Base-by-base conservation (phyloP, 345 rosid species). In the Gossypium thurberi region DNA sequence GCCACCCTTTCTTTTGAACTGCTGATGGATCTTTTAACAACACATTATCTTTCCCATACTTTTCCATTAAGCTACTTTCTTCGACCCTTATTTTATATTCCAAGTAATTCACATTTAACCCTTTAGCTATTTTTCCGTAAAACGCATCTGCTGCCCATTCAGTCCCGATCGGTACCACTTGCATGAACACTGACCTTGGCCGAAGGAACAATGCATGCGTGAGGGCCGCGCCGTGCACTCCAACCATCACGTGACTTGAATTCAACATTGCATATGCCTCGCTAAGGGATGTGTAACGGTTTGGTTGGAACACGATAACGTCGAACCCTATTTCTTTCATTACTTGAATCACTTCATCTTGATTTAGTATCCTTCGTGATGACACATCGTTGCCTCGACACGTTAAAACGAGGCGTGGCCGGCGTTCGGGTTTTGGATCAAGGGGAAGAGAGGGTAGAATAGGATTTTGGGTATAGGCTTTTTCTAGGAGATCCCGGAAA, bases 181-280 rank as follows among this genome's bases (percentile, higher is more conserved):
- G 93, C 75, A 83, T 70, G 2, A 90, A 76, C 6, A 83, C 82
- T 4, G 91, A 60, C 0, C 90, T 84, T 0, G 84, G 83, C 25
- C 88, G 74, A 48, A 88, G 88, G 73, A 88, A 88, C 74, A 87
- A 65, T 2, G 77, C 72, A 9, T 88, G 91, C 0, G 92, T 87
- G 4, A 87, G 83, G 1, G 86, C 93, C 2, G 90, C 90, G 7
- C 93, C 90, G 10, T 88, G 93, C 42, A 90, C 87, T 43, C 91
- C 90, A 0, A 88, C 57, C 84, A 87, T 82, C 5, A 69, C 86
- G 8, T 87, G 89, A 57, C 89, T 85, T 1, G 89, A 84, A 71
- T 85, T 86, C n/a, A 88, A 23, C 2, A 84, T 59, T 1, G 69
- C 73, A 71, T 84, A 86, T 0, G 90, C 79, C 43, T 83, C 63